Percentiles rank a stretch among this genome's conserved stretches.
phyloP scores from a whole-genome alignment of 306 rosid species.

The Begonia peltatifolia region DNA sequence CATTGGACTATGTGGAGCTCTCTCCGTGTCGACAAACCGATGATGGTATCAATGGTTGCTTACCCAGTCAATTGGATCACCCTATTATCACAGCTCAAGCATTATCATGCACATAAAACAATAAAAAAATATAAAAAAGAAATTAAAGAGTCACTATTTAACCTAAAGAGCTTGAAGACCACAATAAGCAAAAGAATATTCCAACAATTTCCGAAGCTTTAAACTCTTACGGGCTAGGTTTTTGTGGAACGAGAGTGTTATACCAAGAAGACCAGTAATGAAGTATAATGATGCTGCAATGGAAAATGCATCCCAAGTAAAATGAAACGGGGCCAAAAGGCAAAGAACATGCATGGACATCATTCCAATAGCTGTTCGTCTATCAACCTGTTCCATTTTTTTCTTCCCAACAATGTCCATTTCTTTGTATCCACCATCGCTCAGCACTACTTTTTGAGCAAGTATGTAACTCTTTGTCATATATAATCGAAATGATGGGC shows the following conservation, averaged over 20 bases:
- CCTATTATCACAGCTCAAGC: constrained; percentile 17
- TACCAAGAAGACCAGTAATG: constrained; percentile 54
- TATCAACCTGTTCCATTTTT: constrained; percentile 7
- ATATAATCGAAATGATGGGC: no score
- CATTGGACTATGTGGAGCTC: constrained; percentile 91
- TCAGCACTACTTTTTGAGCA: no score
- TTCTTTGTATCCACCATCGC: no score
- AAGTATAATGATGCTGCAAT: constrained; percentile 44
- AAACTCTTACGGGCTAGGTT: constrained; percentile 75
- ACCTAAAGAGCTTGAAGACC: constrained; percentile 55
- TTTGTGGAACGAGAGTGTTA: constrained; percentile 65
- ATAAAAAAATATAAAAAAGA: neutral
- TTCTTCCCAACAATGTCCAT: neutral
- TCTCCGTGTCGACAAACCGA: constrained; percentile 75
- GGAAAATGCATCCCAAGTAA: constrained; percentile 53
- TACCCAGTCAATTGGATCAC: constrained; percentile 89
- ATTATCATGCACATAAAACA: neutral
- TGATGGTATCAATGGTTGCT: constrained; percentile 91
- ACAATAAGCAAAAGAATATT: constrained; percentile 78
- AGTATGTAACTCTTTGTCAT: no score
- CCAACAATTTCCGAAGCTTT: constrained; percentile 84
- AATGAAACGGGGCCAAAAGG: constrained; percentile 61
- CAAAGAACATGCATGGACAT: constrained; percentile 38
- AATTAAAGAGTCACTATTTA: no score
- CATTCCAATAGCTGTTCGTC: neutral